Percentiles rank a stretch among this genome's conserved stretches.
phyloP scores from a whole-genome alignment of 257 asterid genomes.

The Dorcoceras hygrometricum region DNA sequence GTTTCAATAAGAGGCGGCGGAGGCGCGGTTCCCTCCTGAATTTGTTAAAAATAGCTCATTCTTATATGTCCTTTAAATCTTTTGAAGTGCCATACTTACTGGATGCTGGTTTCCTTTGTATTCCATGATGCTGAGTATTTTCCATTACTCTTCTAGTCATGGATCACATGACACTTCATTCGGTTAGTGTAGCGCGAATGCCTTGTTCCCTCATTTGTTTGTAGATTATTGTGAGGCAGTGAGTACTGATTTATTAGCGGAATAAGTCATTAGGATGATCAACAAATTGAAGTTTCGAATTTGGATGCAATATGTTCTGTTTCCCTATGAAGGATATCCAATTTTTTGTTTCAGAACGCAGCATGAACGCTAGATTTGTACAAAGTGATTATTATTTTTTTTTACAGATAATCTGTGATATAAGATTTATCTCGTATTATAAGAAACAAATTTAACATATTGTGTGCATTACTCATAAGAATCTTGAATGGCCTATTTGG shows the following conservation, averaged over 20 bases:
- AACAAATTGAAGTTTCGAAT: not conserved
- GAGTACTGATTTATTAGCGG: not conserved
- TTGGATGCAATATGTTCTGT: not conserved
- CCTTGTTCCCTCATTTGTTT: not conserved
- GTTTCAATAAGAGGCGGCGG: constrained; percentile 56
- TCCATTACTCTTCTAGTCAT: not conserved
- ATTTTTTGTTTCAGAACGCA: not conserved
- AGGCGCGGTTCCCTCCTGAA: not conserved
- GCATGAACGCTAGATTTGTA: not conserved
- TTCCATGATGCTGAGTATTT: not conserved
- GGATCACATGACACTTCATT: not conserved
- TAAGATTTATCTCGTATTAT: too few relatives aligned
- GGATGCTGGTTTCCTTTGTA: not conserved
- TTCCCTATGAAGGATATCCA: not conserved
- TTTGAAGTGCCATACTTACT: not conserved
- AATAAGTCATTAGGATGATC: not conserved
- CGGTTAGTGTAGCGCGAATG: not conserved
- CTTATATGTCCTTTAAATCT: not conserved
- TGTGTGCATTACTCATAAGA: too few relatives aligned
- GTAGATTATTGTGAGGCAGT: not conserved
- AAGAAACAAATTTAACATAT: too few relatives aligned
- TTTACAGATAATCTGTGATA: too few relatives aligned
- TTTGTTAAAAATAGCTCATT: not conserved
- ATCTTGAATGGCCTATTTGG: too few relatives aligned
- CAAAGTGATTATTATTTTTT: not conserved